Evolutionary conservation across 768 basidiomycete species (phyloP).

Genomic region (Tricholoma flavovirens): DNA sequence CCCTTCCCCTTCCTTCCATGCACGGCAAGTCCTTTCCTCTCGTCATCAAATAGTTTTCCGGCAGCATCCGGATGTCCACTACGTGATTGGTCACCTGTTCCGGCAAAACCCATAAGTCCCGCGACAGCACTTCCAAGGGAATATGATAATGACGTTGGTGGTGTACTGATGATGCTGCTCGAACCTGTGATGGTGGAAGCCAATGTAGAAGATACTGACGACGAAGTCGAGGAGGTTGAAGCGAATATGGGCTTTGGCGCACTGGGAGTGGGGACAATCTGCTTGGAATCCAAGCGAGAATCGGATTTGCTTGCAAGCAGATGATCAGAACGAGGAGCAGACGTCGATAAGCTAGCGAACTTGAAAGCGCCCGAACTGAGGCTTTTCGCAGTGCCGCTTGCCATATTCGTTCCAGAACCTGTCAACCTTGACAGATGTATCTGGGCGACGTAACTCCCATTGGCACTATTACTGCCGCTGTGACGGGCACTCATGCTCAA

Average conservation of each 20-base stretch:
- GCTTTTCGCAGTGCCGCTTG: slow-evolving; percentile 27
- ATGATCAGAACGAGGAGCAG: slow-evolving; percentile 11
- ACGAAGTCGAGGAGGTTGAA: slow-evolving; percentile 49
- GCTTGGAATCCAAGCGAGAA: slow-evolving; percentile 10
- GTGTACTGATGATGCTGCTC: slow-evolving; percentile 46
- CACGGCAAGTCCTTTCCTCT: slow-evolving; percentile 26
- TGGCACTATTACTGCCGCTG: slow-evolving; percentile 34
- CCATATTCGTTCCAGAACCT: slow-evolving; percentile 17
- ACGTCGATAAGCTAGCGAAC: slow-evolving; percentile 32
- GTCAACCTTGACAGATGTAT: slow-evolving; percentile 32
- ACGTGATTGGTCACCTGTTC: slow-evolving; percentile 18
- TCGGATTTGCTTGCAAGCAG: slow-evolving; percentile 2
- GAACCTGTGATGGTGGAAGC: slow-evolving; percentile 32
- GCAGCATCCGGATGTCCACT: slow-evolving; percentile 1
- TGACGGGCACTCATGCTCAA: slow-evolving; percentile 24
- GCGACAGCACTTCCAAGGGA: slow-evolving; percentile 40
- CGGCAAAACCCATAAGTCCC: slow-evolving; percentile 33
- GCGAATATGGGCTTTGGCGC: slow-evolving; percentile 19
- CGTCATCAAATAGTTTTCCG: slow-evolving; percentile 13
- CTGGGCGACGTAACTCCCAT: slow-evolving; percentile 38
- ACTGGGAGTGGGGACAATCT: slow-evolving; percentile 10
- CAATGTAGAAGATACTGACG: slow-evolving; percentile 42
- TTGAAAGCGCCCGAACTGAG: slow-evolving; percentile 38
- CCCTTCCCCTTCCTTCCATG: slow-evolving; percentile 28
- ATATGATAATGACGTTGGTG: slow-evolving; percentile 50